phyloP scores from a whole-genome alignment of 805 yeast genomes.

The Candida koratica region DNA sequence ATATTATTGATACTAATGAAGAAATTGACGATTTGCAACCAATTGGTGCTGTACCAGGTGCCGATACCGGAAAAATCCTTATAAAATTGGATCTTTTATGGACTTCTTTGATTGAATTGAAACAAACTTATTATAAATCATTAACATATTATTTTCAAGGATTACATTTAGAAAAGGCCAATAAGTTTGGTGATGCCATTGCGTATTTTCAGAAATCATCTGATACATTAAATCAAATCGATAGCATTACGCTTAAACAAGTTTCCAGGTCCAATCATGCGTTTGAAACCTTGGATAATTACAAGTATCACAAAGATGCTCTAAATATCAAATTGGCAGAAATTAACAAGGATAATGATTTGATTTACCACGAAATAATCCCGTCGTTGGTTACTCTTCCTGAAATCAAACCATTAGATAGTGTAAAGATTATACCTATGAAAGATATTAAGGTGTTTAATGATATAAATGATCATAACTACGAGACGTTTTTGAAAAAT shows the following conservation, averaged over 20 bases:
- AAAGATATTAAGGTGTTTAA: conserved; percentile 42
- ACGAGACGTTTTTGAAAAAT: conserved; percentile 61
- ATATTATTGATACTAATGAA: conserved; percentile 24
- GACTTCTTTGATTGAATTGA: conserved; percentile 48
- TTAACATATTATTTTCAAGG: conserved; percentile 61
- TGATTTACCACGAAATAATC: conserved; percentile 74
- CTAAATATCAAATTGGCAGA: conserved; percentile 34
- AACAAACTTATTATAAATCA: conserved; percentile 53
- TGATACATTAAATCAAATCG: conserved; percentile 35
- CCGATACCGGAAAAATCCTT: conserved; percentile 16
- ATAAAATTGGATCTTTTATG: conserved; percentile 44
- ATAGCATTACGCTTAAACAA: conserved; percentile 23
- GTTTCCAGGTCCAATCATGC: conserved; percentile 24
- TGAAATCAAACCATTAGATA: conserved; percentile 64
- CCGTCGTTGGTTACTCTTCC: conserved; percentile 61
- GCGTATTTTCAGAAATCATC: conserved; percentile 56
- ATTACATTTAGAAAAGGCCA: conserved; percentile 46
- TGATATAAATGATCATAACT: conserved; percentile 35
- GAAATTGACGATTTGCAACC: conserved; percentile 24
- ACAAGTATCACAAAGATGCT: conserved; percentile 40
- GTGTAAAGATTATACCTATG: conserved; percentile 58
- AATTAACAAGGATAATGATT: conserved; percentile 80
- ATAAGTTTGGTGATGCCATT: conserved; percentile 73
- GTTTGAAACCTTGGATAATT: conserved; percentile 38
- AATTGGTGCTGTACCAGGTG: conserved; percentile 20